A percentile compares a stretch with the other conserved stretches of the same genome.
Conservation (phyloP, 2,329 filamentous ascomycete genomes). For the Uncinocarpus reesii region DNA sequence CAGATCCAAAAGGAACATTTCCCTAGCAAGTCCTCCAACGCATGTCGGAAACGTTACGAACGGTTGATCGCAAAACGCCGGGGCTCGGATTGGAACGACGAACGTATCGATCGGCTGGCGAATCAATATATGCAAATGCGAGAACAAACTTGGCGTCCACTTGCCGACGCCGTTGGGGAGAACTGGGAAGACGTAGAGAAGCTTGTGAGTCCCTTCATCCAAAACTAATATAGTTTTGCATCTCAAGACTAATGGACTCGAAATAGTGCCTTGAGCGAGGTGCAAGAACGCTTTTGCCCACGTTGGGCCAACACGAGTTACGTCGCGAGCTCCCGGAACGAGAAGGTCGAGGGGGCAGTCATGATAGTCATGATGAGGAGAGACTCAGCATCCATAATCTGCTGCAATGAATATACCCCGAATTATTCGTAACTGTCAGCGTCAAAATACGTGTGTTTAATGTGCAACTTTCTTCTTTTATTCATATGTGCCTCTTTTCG, state of each 20-base stretch:
- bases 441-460: background rate
- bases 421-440: background rate
- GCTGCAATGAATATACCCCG: conserved; percentile 5
- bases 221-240: background rate
- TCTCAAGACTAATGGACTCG: background rate
- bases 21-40: conserved; percentile 64
- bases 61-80: conserved; percentile 63
- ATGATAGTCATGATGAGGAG: conserved; percentile 19
- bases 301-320: conserved; percentile 14
- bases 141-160: conserved; percentile 68
- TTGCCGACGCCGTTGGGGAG: conserved; percentile 53
- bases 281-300: conserved; percentile 16
- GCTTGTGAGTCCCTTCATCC: conserved; percentile 51
- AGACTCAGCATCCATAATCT: conserved; percentile 17
- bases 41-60: conserved; percentile 82
- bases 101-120: conserved; percentile 63
- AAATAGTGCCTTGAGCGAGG: conserved; percentile 22
- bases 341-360: conserved; percentile 15
- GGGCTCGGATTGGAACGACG: conserved; percentile 63
- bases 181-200: conserved; percentile 62
- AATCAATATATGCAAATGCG: conserved; percentile 69
- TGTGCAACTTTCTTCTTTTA: background rate
- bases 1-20: conserved; percentile 70
- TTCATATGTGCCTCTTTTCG: background rate
- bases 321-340: conserved; percentile 8